These are phyloP conservation scores for Fraxinus dipetala DNA, from an alignment of 305 asterid species.

Conservation along the genomic window DNA sequence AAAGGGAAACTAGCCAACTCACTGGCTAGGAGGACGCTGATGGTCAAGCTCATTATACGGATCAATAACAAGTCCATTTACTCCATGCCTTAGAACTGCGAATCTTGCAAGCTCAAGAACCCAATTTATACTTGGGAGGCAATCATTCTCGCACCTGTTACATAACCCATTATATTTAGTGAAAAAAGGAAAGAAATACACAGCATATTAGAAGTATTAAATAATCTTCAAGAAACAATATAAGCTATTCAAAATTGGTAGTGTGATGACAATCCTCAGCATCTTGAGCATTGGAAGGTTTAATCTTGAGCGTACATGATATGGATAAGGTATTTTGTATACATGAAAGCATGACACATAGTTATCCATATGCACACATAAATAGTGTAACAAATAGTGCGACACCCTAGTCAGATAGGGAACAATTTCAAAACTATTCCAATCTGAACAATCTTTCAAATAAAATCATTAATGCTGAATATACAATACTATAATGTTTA, in stretches of 20 bases:
- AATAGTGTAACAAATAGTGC: neutral
- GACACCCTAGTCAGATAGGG: neutral
- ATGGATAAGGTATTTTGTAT: neutral
- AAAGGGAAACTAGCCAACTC: slow-evolving; percentile 31
- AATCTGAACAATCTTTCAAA: neutral
- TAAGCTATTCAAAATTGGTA: neutral
- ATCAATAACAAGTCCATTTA: slow-evolving; percentile 89
- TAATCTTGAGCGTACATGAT: neutral
- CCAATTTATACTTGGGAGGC: slow-evolving; percentile 84
- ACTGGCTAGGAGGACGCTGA: slow-evolving; percentile 83
- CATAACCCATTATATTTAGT: slow-evolving; percentile 9
- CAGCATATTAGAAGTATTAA: neutral
- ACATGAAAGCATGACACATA: neutral
- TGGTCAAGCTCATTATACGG: slow-evolving; percentile 98
- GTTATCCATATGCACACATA: neutral
- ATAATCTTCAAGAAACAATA: neutral
- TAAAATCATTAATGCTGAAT: neutral
- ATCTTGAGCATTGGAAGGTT: neutral
- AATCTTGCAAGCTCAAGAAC: slow-evolving; percentile 88
- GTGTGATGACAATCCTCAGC: neutral
- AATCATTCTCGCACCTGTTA: slow-evolving; percentile 87
- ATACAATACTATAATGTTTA: neutral
- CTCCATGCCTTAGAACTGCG: slow-evolving; percentile 88
- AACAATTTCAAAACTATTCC: neutral
- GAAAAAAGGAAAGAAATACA: neutral